Percentiles rank a stretch among this genome's conserved stretches.
These are phyloP conservation scores for Trifolium dubium DNA, from an alignment of 306 rosid genomes.

Conservation along the genomic window DNA sequence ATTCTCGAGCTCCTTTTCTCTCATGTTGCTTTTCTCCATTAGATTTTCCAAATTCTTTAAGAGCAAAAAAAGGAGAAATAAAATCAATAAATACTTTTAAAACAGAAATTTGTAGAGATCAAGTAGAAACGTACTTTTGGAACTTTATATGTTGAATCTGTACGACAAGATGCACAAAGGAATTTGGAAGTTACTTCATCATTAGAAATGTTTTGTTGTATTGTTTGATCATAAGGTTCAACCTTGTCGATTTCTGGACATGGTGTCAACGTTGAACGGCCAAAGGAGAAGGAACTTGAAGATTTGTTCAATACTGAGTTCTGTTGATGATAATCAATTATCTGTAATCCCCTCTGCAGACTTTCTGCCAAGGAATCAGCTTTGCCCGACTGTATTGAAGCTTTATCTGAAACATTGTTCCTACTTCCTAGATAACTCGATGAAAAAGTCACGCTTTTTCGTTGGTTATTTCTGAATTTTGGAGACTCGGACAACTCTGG, in stretches of 20 bases:
- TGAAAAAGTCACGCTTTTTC: conserved; percentile 66
- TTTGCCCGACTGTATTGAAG: conserved; percentile 66
- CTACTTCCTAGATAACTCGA: conserved; percentile 59
- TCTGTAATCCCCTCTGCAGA: conserved; percentile 90
- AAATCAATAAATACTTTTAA: conserved; percentile 3
- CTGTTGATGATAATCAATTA: conserved; percentile 81
- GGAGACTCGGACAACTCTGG: conserved; percentile 92
- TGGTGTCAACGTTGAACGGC: conserved; percentile 68
- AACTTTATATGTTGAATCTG: conserved; percentile 40
- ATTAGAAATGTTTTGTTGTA: conserved; percentile 47
- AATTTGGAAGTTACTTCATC: conserved; percentile 49
- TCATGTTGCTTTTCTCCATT: conserved; percentile 39
- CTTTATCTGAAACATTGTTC: conserved; percentile 58
- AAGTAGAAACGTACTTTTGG: conserved; percentile 48
- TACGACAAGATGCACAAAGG: conserved; percentile 73
- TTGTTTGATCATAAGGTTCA: conserved; percentile 50
- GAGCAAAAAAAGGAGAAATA: neutral
- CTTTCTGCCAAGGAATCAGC: conserved; percentile 84
- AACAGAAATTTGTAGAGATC: conserved; percentile 11
- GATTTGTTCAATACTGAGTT: conserved; percentile 73
- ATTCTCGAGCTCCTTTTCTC: conserved; percentile 65
- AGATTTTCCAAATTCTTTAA: conserved; percentile 44
- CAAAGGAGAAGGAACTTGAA: conserved; percentile 89
- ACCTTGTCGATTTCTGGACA: conserved; percentile 59
- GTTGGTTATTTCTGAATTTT: conserved; percentile 67